These are phyloP conservation scores for Aleurites moluccanus DNA, from an alignment of 441 rosid genomes.

Conservation along the genomic window DNA sequence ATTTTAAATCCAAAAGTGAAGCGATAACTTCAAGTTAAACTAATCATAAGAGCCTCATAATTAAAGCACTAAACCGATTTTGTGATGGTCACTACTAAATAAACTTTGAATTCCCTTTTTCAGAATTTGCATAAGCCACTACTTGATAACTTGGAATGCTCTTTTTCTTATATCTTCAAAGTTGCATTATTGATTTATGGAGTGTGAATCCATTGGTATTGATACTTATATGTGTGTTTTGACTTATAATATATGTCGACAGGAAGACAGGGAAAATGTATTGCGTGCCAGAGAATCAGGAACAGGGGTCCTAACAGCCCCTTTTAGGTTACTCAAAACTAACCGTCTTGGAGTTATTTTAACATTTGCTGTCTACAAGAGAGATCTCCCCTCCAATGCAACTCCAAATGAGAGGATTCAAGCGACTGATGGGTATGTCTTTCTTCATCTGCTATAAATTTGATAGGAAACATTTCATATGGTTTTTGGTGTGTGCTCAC, in stretches of 20 bases:
- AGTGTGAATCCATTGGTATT: neutral
- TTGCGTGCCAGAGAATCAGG: slow-evolving; percentile 82
- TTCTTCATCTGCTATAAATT: neutral
- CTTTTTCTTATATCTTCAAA: neutral
- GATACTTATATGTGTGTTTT: slow-evolving; percentile 16
- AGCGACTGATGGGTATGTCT: slow-evolving; percentile 76
- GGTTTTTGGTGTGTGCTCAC: neutral
- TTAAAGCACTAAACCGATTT: neutral
- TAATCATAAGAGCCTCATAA: neutral
- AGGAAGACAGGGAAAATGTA: slow-evolving; percentile 92
- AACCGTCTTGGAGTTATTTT: slow-evolving; percentile 87
- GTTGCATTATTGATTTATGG: neutral
- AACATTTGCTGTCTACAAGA: slow-evolving; percentile 86
- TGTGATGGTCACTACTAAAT: neutral
- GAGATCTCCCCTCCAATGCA: slow-evolving; percentile 76
- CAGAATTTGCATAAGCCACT: too few relatives aligned
- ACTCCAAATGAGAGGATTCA: slow-evolving; percentile 74
- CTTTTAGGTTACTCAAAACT: slow-evolving; percentile 78
- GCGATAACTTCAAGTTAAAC: neutral
- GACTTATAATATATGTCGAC: slow-evolving; percentile 23
- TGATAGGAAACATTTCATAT: neutral
- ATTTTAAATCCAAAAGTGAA: neutral
- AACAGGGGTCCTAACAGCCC: slow-evolving; percentile 88
- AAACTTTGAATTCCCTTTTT: neutral
- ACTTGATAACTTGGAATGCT: neutral